phyloP scores from a whole-genome alignment of 116 monocot species.

The Zostera marina region DNA sequence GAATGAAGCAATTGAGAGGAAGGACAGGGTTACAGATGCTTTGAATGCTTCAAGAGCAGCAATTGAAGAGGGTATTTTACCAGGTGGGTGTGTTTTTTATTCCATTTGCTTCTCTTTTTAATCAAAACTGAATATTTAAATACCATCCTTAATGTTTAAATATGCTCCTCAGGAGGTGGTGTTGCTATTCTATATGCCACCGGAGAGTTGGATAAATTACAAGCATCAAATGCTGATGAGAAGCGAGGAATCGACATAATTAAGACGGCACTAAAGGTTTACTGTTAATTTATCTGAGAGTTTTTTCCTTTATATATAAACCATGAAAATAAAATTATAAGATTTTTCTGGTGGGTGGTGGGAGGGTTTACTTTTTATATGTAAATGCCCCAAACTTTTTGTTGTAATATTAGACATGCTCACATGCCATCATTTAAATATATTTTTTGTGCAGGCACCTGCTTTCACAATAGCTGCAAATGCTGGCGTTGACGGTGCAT shows the following conservation, averaged over 20 bases:
- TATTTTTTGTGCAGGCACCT: constrained; percentile 42
- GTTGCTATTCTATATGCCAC: constrained; percentile 78
- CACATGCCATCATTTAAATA: not conserved
- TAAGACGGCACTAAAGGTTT: constrained; percentile 68
- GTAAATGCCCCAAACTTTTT: not conserved
- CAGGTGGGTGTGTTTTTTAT: constrained; percentile 27
- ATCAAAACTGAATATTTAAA: not conserved
- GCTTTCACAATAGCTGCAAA: constrained; percentile 65
- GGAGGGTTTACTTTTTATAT: not conserved
- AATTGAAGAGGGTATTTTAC: constrained; percentile 77
- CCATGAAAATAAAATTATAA: not conserved
- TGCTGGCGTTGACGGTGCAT: constrained; percentile 65
- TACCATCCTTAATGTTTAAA: not conserved
- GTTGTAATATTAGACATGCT: no score
- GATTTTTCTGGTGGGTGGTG: no score
- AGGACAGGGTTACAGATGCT: constrained; percentile 85
- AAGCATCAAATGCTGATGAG: constrained; percentile 55
- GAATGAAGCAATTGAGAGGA: constrained; percentile 81
- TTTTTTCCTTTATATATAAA: not conserved
- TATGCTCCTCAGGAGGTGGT: constrained; percentile 53
- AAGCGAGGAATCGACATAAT: constrained; percentile 78
- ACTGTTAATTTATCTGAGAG: not conserved
- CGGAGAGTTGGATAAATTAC: constrained; percentile 43
- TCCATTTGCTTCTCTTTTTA: not conserved
- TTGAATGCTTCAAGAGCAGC: constrained; percentile 83